Percentiles rank a stretch among this genome's conserved stretches.
Evolutionary conservation across 202 grass and related monocot species (phyloP).

Genomic region (Schoenoplectus triqueter): DNA sequence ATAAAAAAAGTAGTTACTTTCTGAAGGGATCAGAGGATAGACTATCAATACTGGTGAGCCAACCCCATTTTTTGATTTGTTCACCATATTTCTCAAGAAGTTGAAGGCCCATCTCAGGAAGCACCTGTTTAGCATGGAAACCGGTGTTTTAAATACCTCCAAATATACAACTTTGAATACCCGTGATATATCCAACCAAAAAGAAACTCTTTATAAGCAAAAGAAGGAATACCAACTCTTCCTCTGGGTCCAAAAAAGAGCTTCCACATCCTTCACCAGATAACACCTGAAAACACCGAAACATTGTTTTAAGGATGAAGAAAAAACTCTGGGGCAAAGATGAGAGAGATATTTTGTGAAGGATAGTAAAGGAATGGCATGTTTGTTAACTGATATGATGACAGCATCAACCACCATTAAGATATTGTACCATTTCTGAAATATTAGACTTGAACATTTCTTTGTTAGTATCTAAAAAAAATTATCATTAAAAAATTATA

Average conservation of each 20-base stretch:
- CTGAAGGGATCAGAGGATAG: slow-evolving; percentile 64
- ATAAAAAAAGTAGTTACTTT: slow-evolving; percentile 55
- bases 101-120: slow-evolving; percentile 92
- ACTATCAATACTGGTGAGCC: slow-evolving; percentile 60
- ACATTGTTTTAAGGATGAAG: slow-evolving; percentile 34
- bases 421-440: background rate
- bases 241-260: slow-evolving; percentile 69
- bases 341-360: background rate
- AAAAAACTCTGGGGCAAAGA: background rate
- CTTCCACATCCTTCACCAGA: slow-evolving; percentile 65
- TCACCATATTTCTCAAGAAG: slow-evolving; percentile 77
- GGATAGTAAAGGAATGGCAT: slow-evolving; percentile 16
- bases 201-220: slow-evolving; percentile 40
- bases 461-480: background rate
- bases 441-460: background rate
- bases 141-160: background rate
- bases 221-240: slow-evolving; percentile 67
- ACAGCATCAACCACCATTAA: background rate
- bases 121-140: slow-evolving; percentile 58
- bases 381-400: slow-evolving; percentile 2
- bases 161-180: background rate
- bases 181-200: background rate
- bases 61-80: slow-evolving; percentile 92
- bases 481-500: too few species aligned
- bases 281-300: slow-evolving; percentile 60